Percentiles rank a stretch among this genome's conserved stretches.
Evolutionary conservation across 228 moss, liverwort and hornwort species (phyloP).

Genomic region (Sphagnum magellanicum): DNA sequence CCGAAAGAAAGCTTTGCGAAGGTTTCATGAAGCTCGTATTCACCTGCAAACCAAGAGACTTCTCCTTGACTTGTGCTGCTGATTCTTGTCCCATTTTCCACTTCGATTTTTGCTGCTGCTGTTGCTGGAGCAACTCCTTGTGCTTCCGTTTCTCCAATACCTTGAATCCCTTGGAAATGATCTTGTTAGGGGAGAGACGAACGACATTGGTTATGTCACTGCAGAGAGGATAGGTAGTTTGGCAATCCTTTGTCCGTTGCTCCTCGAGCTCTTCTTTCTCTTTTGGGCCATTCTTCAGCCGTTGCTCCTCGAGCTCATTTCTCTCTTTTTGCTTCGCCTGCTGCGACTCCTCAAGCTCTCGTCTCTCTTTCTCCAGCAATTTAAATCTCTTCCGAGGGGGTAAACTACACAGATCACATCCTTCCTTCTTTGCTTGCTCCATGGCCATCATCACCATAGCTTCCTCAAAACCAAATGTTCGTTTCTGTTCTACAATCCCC

Average conservation of each 20-base stretch:
- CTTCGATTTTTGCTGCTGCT: conserved; percentile 3
- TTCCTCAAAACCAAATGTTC: neutral
- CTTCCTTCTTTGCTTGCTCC: conserved; percentile 5
- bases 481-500: neutral
- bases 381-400: conserved; percentile 31
- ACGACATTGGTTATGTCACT: conserved; percentile 15
- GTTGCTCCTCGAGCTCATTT: neutral
- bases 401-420: conserved; percentile 5
- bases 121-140: conserved; percentile 2
- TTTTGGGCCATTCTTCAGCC: too few species aligned
- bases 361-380: conserved; percentile 26
- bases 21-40: too few species aligned
- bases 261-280: too few species aligned
- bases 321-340: neutral
- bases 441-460: neutral
- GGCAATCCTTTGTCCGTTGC: too few species aligned
- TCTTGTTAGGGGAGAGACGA: conserved; percentile 14
- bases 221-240: conserved; percentile 3
- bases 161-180: conserved; percentile 11
- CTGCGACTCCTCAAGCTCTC: conserved; percentile 6
- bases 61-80: too few species aligned
- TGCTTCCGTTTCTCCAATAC: conserved; percentile 27
- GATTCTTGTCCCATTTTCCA: too few species aligned
- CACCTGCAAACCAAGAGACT: too few species aligned
- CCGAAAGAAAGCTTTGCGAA: too few species aligned